Evolutionary conservation across 2,329 filamentous ascomycete species (phyloP).

Genomic region (Lasiodiplodia sp.): DNA sequence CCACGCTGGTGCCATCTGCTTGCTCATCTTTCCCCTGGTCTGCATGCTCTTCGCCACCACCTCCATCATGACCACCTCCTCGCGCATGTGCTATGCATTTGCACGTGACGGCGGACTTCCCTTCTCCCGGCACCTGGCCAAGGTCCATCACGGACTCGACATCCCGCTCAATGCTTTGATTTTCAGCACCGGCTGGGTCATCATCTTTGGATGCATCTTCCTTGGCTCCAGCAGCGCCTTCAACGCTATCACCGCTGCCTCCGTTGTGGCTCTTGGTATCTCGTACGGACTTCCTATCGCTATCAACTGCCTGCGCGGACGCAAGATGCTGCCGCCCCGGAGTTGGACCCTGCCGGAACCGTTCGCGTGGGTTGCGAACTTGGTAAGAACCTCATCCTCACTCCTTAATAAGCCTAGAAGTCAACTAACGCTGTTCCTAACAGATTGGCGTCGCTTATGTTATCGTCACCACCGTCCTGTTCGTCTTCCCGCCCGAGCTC

Average conservation of each 20-base stretch:
- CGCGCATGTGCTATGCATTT: conserved; percentile 73
- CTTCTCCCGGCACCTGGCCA: conserved; percentile 65
- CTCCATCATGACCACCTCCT: conserved; percentile 70
- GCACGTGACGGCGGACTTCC: conserved; percentile 72
- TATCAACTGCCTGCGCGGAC: conserved; percentile 72
- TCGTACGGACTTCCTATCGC: conserved; percentile 77
- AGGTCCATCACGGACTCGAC: conserved; percentile 66
- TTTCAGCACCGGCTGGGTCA: conserved; percentile 66
- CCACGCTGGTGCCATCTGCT: conserved; percentile 67
- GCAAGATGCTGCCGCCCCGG: conserved; percentile 68
- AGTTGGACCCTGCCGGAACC: conserved; percentile 63
- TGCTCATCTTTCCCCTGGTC: conserved; percentile 71
- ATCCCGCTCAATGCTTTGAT: conserved; percentile 72
- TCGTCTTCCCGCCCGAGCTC: conserved; percentile 74
- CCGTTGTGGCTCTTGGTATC: conserved; percentile 74
- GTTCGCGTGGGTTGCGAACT: conserved; percentile 67
- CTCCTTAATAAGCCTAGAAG: background rate
- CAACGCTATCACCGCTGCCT: conserved; percentile 74
- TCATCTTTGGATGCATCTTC: conserved; percentile 74
- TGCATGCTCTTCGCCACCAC: conserved; percentile 70
- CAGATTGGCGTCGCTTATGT: conserved; percentile 68
- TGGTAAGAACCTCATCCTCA: conserved; percentile 31
- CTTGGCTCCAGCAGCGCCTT: conserved; percentile 73
- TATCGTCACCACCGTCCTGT: conserved; percentile 74
- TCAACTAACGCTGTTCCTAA: background rate